Base-by-base conservation (phyloP, 106 monocot genomes). In the Dendrobium nobile region DNA sequence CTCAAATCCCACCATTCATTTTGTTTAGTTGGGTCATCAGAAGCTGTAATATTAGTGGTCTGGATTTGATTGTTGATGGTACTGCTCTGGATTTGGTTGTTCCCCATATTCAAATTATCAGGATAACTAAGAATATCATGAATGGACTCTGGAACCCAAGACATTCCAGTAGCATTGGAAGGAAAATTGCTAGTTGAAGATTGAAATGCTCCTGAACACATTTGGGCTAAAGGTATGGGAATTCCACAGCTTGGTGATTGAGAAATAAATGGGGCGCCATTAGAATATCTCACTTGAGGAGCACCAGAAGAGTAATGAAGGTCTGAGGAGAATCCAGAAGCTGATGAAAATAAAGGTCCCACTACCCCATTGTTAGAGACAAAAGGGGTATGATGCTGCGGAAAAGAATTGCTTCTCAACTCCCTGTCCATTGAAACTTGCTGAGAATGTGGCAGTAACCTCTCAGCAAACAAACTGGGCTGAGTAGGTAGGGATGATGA, bases 351-450 rank as follows among this genome's bases (percentile, higher is more conserved):
- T 65, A 87, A 84, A 65, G 88, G 84, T 58, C 86, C 89, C 55
- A 86, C 77, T 67, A 61, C 72, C n/a, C 77, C 86, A 80, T 51
- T 86, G 67, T 82, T 89, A 47, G 89, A 86, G 78, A 82, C 78
- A 47, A 89, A 81, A 79, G 81, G 83, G 51, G 81, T 59, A 48
- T 86, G 70, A 76, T 77, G 73, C 41, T 84, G 54, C 56, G 48
- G 22, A 72, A 85, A 6, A 75, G 79, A 75, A 78, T 83, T 83
- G n/a, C 81, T 81, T 73, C 81, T 85, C 16, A 80, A 59, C 73
- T 80, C 89, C 72, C 80, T 91, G 45, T 88, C 88, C 89, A 86
- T 81, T 77, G 85, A 83, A 82, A 83, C 58, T 45, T 82, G 84
- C 41, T 77, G 91, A 26, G 89, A 79, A 77, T 89, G 81, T n/a